Percentiles rank a stretch among this genome's conserved stretches.
Conservation (phyloP, 345 rosid genomes). For the Arabidopsis thaliana region DNA sequence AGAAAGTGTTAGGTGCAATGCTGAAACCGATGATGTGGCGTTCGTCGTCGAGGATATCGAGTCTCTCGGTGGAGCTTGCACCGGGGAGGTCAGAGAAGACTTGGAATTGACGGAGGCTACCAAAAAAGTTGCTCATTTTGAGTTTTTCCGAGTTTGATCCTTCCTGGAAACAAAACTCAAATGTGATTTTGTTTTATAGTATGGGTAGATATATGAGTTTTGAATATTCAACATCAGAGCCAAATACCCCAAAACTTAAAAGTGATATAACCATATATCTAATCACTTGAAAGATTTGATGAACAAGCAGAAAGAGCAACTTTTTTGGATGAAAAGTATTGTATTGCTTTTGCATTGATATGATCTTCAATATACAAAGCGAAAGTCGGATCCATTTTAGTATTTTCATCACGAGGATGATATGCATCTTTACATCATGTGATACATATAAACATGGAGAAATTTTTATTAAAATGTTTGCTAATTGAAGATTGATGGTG, state of each 20-base stretch:
- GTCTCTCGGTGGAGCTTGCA: slow-evolving; percentile 58
- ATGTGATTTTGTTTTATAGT: too few species aligned
- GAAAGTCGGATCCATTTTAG: slow-evolving; percentile 15
- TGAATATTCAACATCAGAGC: not conserved
- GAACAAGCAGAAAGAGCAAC: too few species aligned
- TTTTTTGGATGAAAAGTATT: not conserved
- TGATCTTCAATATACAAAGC: not conserved
- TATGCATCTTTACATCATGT: slow-evolving; percentile 30
- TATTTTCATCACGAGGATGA: slow-evolving; percentile 28
- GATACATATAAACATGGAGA: slow-evolving; percentile 30
- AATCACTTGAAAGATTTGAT: not conserved
- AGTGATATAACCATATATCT: not conserved
- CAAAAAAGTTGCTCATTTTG: slow-evolving; percentile 23
- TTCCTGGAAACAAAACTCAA: too few species aligned
- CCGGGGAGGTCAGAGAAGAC: slow-evolving; percentile 78
- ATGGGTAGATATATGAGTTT: too few species aligned
- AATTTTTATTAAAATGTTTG: slow-evolving; percentile 16
- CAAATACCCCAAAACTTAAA: not conserved
- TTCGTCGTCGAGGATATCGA: slow-evolving; percentile 74
- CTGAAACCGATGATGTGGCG: slow-evolving; percentile 68
- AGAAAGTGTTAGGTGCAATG: slow-evolving; percentile 26
- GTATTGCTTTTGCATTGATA: not conserved
- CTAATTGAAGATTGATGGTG: slow-evolving; percentile 11
- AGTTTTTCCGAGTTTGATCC: too few species aligned
- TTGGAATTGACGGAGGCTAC: slow-evolving; percentile 62